Conservation (phyloP, 176 grass and related monocot species). For the Musa schizocarpa region DNA sequence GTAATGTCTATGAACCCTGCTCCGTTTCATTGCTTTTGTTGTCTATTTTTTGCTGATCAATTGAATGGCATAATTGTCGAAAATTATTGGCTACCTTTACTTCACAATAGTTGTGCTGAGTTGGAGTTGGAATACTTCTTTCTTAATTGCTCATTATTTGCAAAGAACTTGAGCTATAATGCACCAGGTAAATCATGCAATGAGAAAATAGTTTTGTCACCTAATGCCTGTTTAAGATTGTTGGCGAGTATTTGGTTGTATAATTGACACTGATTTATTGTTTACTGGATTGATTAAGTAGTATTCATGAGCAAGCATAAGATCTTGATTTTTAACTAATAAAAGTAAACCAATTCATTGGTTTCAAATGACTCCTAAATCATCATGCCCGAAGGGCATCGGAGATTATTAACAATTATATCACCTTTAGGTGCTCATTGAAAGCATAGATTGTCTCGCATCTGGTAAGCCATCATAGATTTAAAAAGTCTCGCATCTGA, state of each 20-base stretch:
- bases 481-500: too few relatives aligned
- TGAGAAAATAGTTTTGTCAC: neutral
- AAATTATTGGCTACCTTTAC: neutral
- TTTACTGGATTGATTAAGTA: neutral
- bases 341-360: too few relatives aligned
- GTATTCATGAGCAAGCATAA: too few relatives aligned
- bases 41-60: neutral
- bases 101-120: neutral
- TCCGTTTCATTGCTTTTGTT: neutral
- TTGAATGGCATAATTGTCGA: neutral
- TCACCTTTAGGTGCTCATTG: too few relatives aligned
- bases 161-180: neutral
- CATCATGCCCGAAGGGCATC: too few relatives aligned
- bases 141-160: neutral
- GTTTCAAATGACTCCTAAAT: too few relatives aligned
- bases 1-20: slow-evolving; percentile 29
- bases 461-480: too few relatives aligned
- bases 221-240: neutral
- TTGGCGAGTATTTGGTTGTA: neutral
- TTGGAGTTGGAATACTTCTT: neutral
- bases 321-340: too few relatives aligned
- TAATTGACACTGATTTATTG: neutral
- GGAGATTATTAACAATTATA: too few relatives aligned
- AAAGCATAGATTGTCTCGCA: too few relatives aligned
- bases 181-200: neutral